Base-by-base conservation (phyloP, 1,139 yeast genomes). In the Scheffersomyces cryptocercus region DNA sequence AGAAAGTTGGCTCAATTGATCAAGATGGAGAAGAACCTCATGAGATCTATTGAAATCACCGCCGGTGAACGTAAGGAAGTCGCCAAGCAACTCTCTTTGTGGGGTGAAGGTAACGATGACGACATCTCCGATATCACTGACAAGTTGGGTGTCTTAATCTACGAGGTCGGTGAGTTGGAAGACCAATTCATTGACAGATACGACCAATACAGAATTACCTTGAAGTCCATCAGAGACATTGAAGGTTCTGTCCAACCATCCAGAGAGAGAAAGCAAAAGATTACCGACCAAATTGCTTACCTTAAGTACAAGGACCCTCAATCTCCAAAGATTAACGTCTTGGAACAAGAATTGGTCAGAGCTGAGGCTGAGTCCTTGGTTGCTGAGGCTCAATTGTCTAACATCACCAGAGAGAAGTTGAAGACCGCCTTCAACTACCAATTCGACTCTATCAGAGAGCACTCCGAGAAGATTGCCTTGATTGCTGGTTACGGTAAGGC, bases 401-500 rank as follows among this genome's bases (percentile, higher is more conserved):
- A 87, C 68, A 86, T 87, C 58, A 87, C 95, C 53, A 81, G 95
- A 73, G 95, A 87, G 70, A 85, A 86, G 70, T 78, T 88, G 62
- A 86, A 86, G 78, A 86, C 90, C 53, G 89, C 95, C 45, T 87
- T 82, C 74, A 79, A 84, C 69, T 85, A 86, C 67, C 91, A 86
- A 68, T 87, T 88, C 59, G 95, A 86, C 65, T 82, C 95, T 35
- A 75, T 82, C 51, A 82, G 93, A 70, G 95, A 87, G 68, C 82
- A 82, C 60, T 82, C 93, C 55, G 95, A 87, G 71, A 87, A 87
- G 70, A 80, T 84, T 62, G 93, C 95, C 48, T 76, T 87, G 58
- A 85, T 87, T 70, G 93, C 95, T 51, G 93, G 95, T 58, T 86
- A 87, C 73, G 95, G 95, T 73, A 86, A 87, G 71, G 95, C 93